phyloP scores from a whole-genome alignment of 1,284 basidiomycete species.

The Afroboletus lepidellus region DNA sequence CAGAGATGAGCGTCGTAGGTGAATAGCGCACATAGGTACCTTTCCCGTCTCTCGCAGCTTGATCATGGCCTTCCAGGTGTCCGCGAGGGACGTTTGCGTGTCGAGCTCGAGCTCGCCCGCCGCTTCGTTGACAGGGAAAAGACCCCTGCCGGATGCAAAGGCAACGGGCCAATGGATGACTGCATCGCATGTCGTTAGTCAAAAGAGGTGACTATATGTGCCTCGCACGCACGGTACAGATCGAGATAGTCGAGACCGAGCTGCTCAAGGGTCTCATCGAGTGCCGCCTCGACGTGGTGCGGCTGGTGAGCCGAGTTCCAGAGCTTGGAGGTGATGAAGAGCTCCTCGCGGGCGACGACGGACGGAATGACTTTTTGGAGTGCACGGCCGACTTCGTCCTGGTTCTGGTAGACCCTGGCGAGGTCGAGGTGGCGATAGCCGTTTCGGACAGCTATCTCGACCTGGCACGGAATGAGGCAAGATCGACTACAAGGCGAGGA shows the following conservation, averaged over 20 bases:
- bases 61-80: constrained; percentile 85
- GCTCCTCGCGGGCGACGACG: constrained; percentile 77
- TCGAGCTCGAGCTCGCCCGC: constrained; percentile 57
- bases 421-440: constrained; percentile 84
- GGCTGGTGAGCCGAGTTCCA: constrained; percentile 73
- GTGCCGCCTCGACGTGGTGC: constrained; percentile 65
- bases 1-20: neutral
- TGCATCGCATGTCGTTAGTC: constrained; percentile 25
- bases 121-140: constrained; percentile 50
- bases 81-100: constrained; percentile 57
- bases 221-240: constrained; percentile 57
- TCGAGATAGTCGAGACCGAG: constrained; percentile 78
- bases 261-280: constrained; percentile 72
- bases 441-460: constrained; percentile 67
- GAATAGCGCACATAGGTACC: constrained; percentile 20
- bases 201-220: neutral
- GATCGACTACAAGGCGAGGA: constrained; percentile 13
- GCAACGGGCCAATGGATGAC: constrained; percentile 90
- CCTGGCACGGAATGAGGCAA: constrained; percentile 39
- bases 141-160: constrained; percentile 61
- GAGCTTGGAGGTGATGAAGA: constrained; percentile 83
- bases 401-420: constrained; percentile 72
- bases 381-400: constrained; percentile 71
- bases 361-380: constrained; percentile 77
- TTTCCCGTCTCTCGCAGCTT: constrained; percentile 51